Conservation (phyloP, 2,329 filamentous ascomycete genomes). For the Aspergillus fumigatus region DNA sequence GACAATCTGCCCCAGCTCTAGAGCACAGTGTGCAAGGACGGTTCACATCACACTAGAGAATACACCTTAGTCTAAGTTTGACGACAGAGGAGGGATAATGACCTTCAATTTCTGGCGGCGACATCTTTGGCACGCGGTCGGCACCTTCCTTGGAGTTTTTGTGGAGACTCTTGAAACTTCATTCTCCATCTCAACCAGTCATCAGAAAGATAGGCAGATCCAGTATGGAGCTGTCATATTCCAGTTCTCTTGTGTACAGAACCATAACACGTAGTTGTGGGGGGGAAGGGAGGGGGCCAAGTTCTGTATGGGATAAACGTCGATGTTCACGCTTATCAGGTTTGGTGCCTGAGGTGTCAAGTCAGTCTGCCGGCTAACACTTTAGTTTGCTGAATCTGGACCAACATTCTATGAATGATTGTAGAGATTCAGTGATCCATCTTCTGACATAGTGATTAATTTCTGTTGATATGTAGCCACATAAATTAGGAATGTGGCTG, state of each 20-base stretch:
- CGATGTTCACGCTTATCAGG: no score
- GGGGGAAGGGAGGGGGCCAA: no score
- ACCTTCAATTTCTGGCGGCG: conserved; percentile 27
- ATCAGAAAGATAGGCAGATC: background rate
- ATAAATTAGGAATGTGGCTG: no score
- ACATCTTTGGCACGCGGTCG: conserved; percentile 23
- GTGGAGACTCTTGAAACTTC: background rate
- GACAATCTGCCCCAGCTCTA: conserved; percentile 21
- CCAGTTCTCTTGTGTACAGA: background rate
- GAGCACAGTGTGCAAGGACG: conserved; percentile 31
- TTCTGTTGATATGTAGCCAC: no score
- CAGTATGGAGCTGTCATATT: background rate
- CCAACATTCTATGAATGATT: background rate
- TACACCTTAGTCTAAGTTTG: background rate
- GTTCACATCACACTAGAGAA: conserved; percentile 22
- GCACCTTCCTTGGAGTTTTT: conserved; percentile 6
- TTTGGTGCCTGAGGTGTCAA: background rate
- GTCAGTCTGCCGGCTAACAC: background rate
- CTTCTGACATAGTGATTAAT: no score
- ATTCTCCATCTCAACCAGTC: background rate
- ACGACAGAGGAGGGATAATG: background rate
- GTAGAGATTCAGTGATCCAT: no score
- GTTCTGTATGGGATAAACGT: background rate
- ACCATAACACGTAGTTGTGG: no score
- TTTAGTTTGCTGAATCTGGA: background rate